Evolutionary conservation across 352 stramenopile species (phyloP).

Genomic region (Lagenidium giganteum): DNA sequence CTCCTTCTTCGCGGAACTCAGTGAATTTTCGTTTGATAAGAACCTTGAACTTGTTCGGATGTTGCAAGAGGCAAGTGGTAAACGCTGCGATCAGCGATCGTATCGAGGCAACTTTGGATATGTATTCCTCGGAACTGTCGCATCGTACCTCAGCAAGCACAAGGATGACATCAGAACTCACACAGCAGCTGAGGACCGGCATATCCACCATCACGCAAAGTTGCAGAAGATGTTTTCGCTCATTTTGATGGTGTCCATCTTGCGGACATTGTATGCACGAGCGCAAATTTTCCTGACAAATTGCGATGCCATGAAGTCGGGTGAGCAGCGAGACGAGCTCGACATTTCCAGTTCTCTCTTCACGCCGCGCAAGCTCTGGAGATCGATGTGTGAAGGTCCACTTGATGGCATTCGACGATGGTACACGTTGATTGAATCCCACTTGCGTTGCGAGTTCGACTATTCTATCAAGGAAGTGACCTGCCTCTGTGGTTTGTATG

Average conservation of each 20-base stretch:
- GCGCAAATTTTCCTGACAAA: slow-evolving; percentile 38
- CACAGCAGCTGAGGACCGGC: no score
- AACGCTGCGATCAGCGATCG: slow-evolving; percentile 1
- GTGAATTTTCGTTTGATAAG: slow-evolving; percentile 55
- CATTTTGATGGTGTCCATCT: slow-evolving; percentile 62
- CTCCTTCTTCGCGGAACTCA: slow-evolving; percentile 33
- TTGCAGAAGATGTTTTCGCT: slow-evolving; percentile 68
- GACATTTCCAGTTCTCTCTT: slow-evolving; percentile 64
- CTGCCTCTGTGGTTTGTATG: slow-evolving; percentile 59
- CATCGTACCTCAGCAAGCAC: slow-evolving; percentile 20
- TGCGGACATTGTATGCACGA: slow-evolving; percentile 50
- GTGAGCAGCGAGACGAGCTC: slow-evolving; percentile 18
- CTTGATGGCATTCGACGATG: slow-evolving; percentile 57
- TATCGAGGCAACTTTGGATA: slow-evolving; percentile 58
- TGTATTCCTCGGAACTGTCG: slow-evolving; percentile 48
- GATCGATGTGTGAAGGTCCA: slow-evolving; percentile 38
- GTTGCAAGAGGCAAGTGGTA: slow-evolving; percentile 23
- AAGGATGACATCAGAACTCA: slow-evolving; percentile 15
- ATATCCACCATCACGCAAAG: slow-evolving; percentile 44
- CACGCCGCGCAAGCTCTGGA: slow-evolving; percentile 65
- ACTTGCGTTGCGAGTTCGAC: slow-evolving; percentile 61
- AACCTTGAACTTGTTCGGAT: slow-evolving; percentile 48
- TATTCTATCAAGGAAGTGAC: slow-evolving; percentile 53
- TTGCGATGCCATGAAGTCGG: slow-evolving; percentile 9
- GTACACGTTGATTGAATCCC: slow-evolving; percentile 65